Conservation (phyloP, 495 filamentous ascomycete genomes). For the Tuber melanosporum region DNA sequence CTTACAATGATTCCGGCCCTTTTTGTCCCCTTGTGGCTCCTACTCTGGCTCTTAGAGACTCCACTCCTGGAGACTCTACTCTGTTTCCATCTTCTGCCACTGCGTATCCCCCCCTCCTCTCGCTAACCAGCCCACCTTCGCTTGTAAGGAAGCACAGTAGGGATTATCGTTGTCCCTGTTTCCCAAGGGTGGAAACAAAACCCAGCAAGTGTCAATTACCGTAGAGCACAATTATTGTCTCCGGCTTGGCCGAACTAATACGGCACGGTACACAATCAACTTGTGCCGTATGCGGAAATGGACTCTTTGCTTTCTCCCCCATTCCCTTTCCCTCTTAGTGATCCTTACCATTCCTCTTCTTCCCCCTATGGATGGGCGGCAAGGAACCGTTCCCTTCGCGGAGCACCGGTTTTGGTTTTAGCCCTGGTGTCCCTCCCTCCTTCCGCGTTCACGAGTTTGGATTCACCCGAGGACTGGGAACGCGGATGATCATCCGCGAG, state of each 20-base stretch:
- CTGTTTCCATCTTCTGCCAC: background rate
- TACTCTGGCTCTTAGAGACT: background rate
- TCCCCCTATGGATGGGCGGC: background rate
- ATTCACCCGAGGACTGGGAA: background rate
- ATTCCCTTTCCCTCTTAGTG: background rate
- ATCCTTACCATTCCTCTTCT: background rate
- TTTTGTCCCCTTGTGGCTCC: background rate
- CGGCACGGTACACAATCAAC: background rate
- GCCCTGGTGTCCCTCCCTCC: background rate
- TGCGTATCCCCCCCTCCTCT: background rate
- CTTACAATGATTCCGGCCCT: background rate
- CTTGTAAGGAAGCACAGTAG: background rate
- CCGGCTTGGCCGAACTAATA: background rate
- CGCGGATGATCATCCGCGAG: background rate
- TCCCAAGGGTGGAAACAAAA: background rate
- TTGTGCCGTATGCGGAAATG: background rate
- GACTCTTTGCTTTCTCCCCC: background rate
- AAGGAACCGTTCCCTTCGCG: background rate
- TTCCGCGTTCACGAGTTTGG: background rate
- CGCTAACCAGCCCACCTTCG: background rate
- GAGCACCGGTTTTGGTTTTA: background rate
- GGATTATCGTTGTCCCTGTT: background rate
- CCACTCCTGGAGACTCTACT: background rate
- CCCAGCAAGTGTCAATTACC: background rate
- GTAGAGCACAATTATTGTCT: background rate